These are phyloP conservation scores for Nepenthes mirabilis DNA, from an alignment of 148 eudicot genomes.

Conservation along the genomic window DNA sequence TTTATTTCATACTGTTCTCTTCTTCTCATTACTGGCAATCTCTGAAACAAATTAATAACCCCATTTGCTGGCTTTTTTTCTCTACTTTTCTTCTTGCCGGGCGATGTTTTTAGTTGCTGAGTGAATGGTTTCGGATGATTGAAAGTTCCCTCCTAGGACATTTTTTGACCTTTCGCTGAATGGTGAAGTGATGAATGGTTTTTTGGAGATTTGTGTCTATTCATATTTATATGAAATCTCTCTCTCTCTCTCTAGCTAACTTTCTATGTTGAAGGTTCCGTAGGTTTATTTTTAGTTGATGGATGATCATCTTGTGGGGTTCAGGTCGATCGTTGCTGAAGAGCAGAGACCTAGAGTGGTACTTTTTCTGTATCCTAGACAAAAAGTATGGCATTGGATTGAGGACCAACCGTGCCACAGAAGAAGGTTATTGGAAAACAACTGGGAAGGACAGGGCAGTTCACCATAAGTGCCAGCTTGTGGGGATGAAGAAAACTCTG, in stretches of 20 bases:
- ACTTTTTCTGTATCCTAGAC: conserved; percentile 77
- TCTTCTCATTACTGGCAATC: too few species aligned
- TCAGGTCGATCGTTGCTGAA: conserved; percentile 69
- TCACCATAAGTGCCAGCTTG: conserved; percentile 27
- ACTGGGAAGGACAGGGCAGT: conserved; percentile 75
- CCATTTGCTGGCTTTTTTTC: too few species aligned
- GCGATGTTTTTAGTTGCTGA: too few species aligned
- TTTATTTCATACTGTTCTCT: too few species aligned
- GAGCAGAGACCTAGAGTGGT: conserved; percentile 90
- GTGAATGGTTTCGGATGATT: too few species aligned
- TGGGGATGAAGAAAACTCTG: conserved; percentile 89
- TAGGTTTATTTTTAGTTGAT: background rate
- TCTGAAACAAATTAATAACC: too few species aligned
- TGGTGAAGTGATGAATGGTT: too few species aligned
- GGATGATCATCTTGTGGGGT: background rate
- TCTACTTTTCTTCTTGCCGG: too few species aligned
- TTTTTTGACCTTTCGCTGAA: too few species aligned
- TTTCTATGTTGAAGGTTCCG: background rate
- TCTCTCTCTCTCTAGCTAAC: background rate
- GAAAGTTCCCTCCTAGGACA: too few species aligned
- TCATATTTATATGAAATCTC: too few species aligned
- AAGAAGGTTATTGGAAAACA: conserved; percentile 84
- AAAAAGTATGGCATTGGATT: conserved; percentile 80
- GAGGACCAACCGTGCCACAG: conserved; percentile 85
- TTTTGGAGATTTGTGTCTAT: too few species aligned